Base-by-base conservation (phyloP, 768 basidiomycete species). In the Galerina sulciceps region DNA sequence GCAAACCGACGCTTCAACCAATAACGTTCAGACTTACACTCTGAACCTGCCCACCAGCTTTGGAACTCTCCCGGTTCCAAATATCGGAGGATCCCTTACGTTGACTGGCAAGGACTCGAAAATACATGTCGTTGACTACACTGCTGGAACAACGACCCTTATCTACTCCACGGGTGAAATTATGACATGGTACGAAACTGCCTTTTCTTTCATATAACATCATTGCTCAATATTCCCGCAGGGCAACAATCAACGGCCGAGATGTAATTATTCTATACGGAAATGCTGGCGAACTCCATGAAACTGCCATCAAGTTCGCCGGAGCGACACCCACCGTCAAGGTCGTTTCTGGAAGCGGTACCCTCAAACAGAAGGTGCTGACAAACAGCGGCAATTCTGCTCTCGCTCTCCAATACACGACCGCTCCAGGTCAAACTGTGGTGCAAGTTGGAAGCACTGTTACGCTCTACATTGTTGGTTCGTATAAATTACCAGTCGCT, bases 101-200 rank as follows among this genome's bases (percentile, higher is more conserved):
- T 69, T 83, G n/a, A 73, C 74, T 55, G 82, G 82, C 15, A 81
- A 78, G 66, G 81, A 83, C 60, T 82, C 82, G 0, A 84, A 84
- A 65, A 72, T 83, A 35, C 78, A 82, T 55, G 75, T 84, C 10
- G 80, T 82, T 2, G 81, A 83, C 59, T 83, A 83, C 55, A 55
- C 58, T 18, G 81, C 81, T 41, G 82, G 82, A 15, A 72, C 72
- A 9, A 79, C 71, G 4, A 75, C 72, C 22, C 46, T 83, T 41
- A 61, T 82, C 2, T 83, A 82, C 56, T 82, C 82, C 4, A 79
- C 80, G 14, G 80, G 71, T 5, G 82, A 84, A 65, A 76, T 83
- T 18, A 65, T 82, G 64, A 81, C 81, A 10, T 83, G 82, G 82
- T 77, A 60, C 47, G 64, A 4, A 22, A 41, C 8, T 10, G 38